Base-by-base conservation (phyloP, 306 rosid species). In the Mimosa bimucronata region DNA sequence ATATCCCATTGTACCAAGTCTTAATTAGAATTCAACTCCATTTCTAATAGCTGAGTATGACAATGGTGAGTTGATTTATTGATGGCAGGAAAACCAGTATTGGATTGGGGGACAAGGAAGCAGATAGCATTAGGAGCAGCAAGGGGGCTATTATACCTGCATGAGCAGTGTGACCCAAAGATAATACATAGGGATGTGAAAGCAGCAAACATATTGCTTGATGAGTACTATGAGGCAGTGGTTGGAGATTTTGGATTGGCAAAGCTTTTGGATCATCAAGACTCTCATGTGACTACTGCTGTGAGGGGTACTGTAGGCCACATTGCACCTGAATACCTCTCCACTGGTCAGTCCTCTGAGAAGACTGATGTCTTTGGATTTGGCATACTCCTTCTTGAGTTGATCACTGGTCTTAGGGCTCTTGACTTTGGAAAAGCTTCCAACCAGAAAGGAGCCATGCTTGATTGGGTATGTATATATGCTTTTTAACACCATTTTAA, bases 171-270 rank as follows among this genome's bases (percentile, higher is more conserved):
- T 74, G 89, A 86, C 74, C 89, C 89, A 68, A 86, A 86, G 89
- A 86, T 86, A 77, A 86, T 86, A 6, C 87, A 86, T 14, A 80
- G 89, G 16, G 87, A 86, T 74, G 89, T 86, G 30, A 86, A 86
- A 25, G 89, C 89, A 42, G 89, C 89, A 18, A 86, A 86, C 25
- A 86, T 86, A 74, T 70, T 86, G 66, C 89, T 86, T 55, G 89
- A 86, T 81, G 83, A 83, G 77, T 83, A 83, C n/a, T 83, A 55
- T 75, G 89, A 86, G 75, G 89, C 89, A 34, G 85, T 86, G 14
- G 89, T 83, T 65, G 89, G 89, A 62, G 89, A 86, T 78, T 86
- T 86, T 57, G 89, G 89, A 3, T 48, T 86, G 74, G 89, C 89
- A 70, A 86, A 86, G 76, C 87, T 83, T 70, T 78, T 86, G 82